These are phyloP conservation scores for Dentipellis fragilis DNA, from an alignment of 768 basidiomycete genomes.

Conservation along the genomic window DNA sequence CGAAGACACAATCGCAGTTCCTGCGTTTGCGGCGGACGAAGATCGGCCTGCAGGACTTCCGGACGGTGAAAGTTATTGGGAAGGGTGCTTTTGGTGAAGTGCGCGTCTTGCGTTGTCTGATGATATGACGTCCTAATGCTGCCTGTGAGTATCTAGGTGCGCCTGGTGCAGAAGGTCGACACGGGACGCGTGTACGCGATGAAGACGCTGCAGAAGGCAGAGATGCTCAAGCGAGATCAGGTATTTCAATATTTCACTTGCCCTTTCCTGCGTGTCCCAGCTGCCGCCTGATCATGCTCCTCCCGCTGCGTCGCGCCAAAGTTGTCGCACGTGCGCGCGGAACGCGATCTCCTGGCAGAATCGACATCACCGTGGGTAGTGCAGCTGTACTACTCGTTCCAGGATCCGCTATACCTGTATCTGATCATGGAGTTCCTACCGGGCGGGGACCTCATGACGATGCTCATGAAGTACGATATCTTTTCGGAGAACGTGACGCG, in stretches of 20 bases:
- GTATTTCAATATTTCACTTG: constrained; percentile 36
- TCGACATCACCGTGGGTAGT: constrained; percentile 96
- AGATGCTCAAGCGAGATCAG: constrained; percentile 99
- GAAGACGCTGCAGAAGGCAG: constrained; percentile 94
- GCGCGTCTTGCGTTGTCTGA: constrained; percentile 12
- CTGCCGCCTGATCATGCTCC: background rate
- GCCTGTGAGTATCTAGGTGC: constrained; percentile 39
- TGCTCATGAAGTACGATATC: constrained; percentile 99
- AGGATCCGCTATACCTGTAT: constrained; percentile 86
- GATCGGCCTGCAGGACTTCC: constrained; percentile 85
- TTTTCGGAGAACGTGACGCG: constrained; percentile 98
- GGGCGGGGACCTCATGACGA: constrained; percentile 98
- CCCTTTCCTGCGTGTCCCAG: constrained; percentile 12
- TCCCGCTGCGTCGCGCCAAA: no score
- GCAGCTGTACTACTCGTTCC: constrained; percentile 94
- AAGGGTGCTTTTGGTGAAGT: constrained; percentile 99
- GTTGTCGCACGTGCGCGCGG: constrained; percentile 97
- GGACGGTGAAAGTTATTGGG: constrained; percentile 98
- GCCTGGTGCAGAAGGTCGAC: constrained; percentile 92
- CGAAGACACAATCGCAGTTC: constrained; percentile 73
- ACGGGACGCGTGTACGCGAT: constrained; percentile 98
- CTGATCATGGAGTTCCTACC: constrained; percentile 99
- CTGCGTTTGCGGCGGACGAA: constrained; percentile 83
- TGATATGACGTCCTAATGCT: background rate
- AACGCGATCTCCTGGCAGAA: constrained; percentile 93